Evolutionary conservation across 2,329 filamentous ascomycete genomes (phyloP), one percentile per base, ranked within the genome.

Genomic region (Cordyceps cateniannulata): DNA sequence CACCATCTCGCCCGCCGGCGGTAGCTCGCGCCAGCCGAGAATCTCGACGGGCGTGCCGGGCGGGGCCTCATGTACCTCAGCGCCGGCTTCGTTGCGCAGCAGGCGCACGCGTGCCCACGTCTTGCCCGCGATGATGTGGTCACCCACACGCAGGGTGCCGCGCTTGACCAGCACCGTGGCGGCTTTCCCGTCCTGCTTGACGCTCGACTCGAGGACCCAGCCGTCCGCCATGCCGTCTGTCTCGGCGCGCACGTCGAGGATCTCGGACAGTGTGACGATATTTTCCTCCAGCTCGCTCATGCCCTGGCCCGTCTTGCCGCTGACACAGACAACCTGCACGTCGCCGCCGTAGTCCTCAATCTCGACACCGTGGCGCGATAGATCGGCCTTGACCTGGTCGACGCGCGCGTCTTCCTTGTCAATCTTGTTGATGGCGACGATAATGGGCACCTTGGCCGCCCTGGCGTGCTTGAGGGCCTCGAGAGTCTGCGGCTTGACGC

Each of bases 371-470:
- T 96, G 82, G 2, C 86, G 81, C 9, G 90, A 85, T 25, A 99
- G 85, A 72, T 98, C 95, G 60, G 87, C 81, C 76, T 98, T 98
- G 64, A 98, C 93, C 52, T 85, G 84, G 47, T 97, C 89, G 12
- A 92, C 77, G 56, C 91, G 85, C 5, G 90, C 87, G 62, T 90
- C 88, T 62, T 89, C 85, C 75, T 95, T 96, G 76, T 99, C 95
- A 56, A 96, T 85, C 76, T 99, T 99, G 79, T 95, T 99, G 76
- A 98, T 93, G 18, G 96, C 96, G 55, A 99, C 95, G 62, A 99
- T 96, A 54, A 99, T 93, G 5, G 95, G 93, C 1, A 98, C 95
- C 63, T 89, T 88, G 55, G 95, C 91, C 32, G 84, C 81, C 61
- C 88, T 89, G 8, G 95, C 93, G 71, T 99, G 95, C 73, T 96